Base-by-base conservation (phyloP, 768 basidiomycete genomes). In the Pulveroboletus frians region DNA sequence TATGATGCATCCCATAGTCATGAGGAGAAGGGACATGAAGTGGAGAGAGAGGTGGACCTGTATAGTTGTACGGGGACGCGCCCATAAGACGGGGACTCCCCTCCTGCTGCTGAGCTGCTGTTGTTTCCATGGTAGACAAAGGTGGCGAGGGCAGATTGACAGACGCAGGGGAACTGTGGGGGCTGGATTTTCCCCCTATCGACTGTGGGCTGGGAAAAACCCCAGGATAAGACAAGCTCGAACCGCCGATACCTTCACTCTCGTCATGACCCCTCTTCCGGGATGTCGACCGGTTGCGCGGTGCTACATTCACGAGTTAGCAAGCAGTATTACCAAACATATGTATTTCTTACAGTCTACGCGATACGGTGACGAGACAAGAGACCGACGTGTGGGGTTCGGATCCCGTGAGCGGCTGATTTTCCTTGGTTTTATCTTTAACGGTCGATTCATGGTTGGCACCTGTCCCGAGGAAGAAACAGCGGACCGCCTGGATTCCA, bases 141-240 rank as follows among this genome's bases (percentile, higher is more conserved):
- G 81, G 70, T 14, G 87, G 87, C 3, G 87, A 89, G 3, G 87
- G 84, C 23, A 84, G 68, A 64, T 83, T 83, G 13, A 73, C 78
- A 11, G 87, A 90, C 3, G 80, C 79, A 2, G 87, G 87, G 13
- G 87, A 90, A 61, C 87, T 84, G 57, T 87, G 85, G 8, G 81
- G 74, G 61, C 85, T 88, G 9, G 76, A 69, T 36, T 65, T 75
- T 11, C 74, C 63, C 21, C 68, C 68, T 14, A 70, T 61, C 21
- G 74, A 69, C 6, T 72, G 72, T 9, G 83, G 80, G 49, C 78
- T 79, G 4, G 79, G 73, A 57, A 83, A 83, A 27, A 75, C 73
- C 34, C 78, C 79, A 53, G 79, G 78, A 55, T 73, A 81, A 11
- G 68, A 59, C 46, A 70, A 53, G 21, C 46, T 59, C 27, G 62